These are phyloP conservation scores for Dittrichia graveolens DNA, from an alignment of 129 eudicot species.

Conservation along the genomic window DNA sequence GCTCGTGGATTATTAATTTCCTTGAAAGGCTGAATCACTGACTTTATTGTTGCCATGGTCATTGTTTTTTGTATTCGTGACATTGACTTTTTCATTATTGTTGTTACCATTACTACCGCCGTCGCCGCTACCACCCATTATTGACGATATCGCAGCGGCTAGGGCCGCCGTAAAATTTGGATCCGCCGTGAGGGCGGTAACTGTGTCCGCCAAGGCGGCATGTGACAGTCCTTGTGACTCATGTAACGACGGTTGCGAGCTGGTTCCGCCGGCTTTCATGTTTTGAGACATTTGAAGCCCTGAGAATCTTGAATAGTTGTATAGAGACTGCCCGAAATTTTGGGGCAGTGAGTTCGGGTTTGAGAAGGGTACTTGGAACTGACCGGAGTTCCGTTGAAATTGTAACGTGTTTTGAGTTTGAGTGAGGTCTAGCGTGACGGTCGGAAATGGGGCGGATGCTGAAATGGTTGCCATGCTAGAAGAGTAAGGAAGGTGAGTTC, in stretches of 20 bases:
- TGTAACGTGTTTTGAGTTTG: slow-evolving; percentile 53
- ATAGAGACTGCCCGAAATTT: slow-evolving; percentile 47
- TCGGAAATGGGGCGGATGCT: slow-evolving; percentile 69
- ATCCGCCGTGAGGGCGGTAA: slow-evolving; percentile 52
- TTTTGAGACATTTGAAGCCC: slow-evolving; percentile 57
- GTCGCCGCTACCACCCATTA: slow-evolving; percentile 35
- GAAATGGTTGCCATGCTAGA: slow-evolving; percentile 64
- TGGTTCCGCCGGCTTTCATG: slow-evolving; percentile 18
- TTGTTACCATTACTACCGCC: slow-evolving; percentile 30
- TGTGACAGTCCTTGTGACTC: slow-evolving; percentile 14
- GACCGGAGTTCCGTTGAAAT: slow-evolving; percentile 37
- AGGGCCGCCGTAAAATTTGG: slow-evolving; percentile 69
- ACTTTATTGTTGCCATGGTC: slow-evolving; percentile 49
- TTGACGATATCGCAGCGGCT: slow-evolving; percentile 65
- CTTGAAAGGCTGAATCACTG: slow-evolving; percentile 38
- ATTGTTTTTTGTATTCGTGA: slow-evolving; percentile 28
- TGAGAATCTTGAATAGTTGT: slow-evolving; percentile 62
- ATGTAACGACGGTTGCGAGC: neutral
- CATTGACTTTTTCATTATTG: slow-evolving; percentile 11
- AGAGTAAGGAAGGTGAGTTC: slow-evolving; percentile 47
- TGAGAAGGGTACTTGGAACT: slow-evolving; percentile 34
- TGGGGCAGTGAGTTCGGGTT: slow-evolving; percentile 45
- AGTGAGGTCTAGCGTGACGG: slow-evolving; percentile 65
- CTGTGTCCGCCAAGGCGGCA: slow-evolving; percentile 43
- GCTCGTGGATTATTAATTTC: slow-evolving; percentile 17